These are phyloP conservation scores for Dothidotthia symphoricarpi DNA, from an alignment of 2,329 filamentous ascomycete species.

Conservation along the genomic window DNA sequence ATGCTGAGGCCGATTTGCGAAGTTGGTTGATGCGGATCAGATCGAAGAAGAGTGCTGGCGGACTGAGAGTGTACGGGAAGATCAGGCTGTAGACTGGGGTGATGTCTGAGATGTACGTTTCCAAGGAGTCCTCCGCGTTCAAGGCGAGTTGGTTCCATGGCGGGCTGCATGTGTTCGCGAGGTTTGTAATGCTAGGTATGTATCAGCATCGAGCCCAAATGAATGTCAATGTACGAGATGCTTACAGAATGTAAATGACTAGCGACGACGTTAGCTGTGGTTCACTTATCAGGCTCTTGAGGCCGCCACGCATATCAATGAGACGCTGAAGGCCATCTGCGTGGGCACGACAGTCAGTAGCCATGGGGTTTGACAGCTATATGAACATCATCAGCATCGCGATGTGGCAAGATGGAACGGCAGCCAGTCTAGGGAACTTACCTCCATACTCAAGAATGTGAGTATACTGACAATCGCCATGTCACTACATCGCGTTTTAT, in stretches of 20 bases:
- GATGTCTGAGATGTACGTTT: too few species aligned
- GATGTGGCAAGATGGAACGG: not conserved
- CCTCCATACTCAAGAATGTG: constrained; percentile 32
- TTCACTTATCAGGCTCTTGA: constrained; percentile 14
- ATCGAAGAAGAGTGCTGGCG: constrained; percentile 22
- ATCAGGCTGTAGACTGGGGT: constrained; percentile 21
- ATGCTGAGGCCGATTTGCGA: constrained; percentile 13
- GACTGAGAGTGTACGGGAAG: constrained; percentile 31
- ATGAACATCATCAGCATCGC: not conserved
- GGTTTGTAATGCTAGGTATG: constrained; percentile 18
- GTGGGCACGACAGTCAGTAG: constrained; percentile 29
- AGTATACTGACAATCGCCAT: constrained; percentile 29
- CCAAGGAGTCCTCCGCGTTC: too few species aligned
- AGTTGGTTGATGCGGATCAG: constrained; percentile 27
- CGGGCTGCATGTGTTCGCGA: constrained; percentile 29
- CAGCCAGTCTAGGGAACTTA: constrained; percentile 5
- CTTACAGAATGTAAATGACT: constrained; percentile 29
- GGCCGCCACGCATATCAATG: constrained; percentile 30
- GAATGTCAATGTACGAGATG: not conserved
- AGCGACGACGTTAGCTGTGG: constrained; percentile 22
- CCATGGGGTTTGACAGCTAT: constrained; percentile 26
- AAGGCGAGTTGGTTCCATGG: constrained; percentile 16
- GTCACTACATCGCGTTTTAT: constrained; percentile 25
- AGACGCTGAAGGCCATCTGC: constrained; percentile 26
- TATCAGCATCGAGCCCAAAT: not conserved